A percentile compares a stretch with the other conserved stretches of the same genome.
Evolutionary conservation across 305 asterid genomes (phyloP).

Genomic region (Solanum aculeatissimum): DNA sequence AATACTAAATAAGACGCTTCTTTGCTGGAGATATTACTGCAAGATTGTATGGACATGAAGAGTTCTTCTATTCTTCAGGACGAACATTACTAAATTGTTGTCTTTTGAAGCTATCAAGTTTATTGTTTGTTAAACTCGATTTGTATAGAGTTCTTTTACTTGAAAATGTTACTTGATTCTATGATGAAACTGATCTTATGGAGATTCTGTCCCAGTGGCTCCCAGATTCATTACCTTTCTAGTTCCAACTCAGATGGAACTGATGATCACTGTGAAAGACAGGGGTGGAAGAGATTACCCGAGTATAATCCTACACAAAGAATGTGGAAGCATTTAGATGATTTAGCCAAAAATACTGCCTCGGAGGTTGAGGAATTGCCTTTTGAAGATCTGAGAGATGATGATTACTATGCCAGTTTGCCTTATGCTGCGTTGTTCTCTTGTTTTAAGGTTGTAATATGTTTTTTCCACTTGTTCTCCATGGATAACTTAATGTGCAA

Average conservation of each 20-base stretch:
- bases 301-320: conserved; percentile 54
- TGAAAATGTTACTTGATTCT: conserved; percentile 9
- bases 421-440: conserved; percentile 96
- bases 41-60: not conserved
- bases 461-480: not conserved
- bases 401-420: conserved; percentile 81
- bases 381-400: conserved; percentile 67
- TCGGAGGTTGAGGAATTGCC: conserved; percentile 44
- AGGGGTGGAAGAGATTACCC: conserved; percentile 65
- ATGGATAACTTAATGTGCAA: not conserved
- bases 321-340: conserved; percentile 66
- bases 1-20: not conserved
- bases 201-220: conserved; percentile 44
- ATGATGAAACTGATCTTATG: conserved; percentile 1
- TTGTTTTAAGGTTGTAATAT: conserved; percentile 63
- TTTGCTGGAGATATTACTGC: not conserved
- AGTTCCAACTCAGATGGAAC: conserved; percentile 57
- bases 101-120: not conserved
- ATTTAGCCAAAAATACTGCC: conserved; percentile 34
- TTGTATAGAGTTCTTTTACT: not conserved
- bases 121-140: not conserved
- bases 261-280: conserved; percentile 60
- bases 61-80: not conserved
- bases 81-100: not conserved
- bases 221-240: conserved; percentile 71